phyloP scores from a whole-genome alignment of 345 rosid species.

The Citrus mangshanensis region DNA sequence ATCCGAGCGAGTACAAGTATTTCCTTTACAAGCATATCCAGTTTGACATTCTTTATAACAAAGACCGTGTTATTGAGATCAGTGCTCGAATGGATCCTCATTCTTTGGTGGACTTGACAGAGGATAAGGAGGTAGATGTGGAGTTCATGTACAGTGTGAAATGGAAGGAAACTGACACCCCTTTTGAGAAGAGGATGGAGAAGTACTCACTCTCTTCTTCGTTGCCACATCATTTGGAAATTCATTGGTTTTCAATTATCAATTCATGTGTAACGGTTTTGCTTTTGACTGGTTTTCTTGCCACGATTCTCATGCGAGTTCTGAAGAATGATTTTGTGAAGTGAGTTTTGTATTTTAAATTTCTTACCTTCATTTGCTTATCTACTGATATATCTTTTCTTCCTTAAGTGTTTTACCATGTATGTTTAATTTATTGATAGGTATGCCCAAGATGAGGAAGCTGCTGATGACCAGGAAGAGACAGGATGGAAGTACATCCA shows the following conservation, averaged over 20 bases:
- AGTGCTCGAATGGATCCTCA: constrained; percentile 70
- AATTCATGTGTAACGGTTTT: constrained; percentile 92
- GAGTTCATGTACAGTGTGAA: constrained; percentile 83
- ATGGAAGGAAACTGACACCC: constrained; percentile 84
- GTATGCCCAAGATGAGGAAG: constrained; percentile 84
- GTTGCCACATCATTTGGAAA: constrained; percentile 85
- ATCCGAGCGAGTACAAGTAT: constrained; percentile 60
- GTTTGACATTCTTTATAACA: constrained; percentile 67
- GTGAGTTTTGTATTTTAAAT: constrained; percentile 37
- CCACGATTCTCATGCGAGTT: constrained; percentile 88
- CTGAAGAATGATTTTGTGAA: constrained; percentile 88
- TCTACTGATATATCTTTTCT: neutral
- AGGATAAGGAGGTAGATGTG: constrained; percentile 71
- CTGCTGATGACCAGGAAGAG: constrained; percentile 88
- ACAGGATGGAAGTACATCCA: constrained; percentile 92
- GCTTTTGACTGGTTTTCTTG: constrained; percentile 86
- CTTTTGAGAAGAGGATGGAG: constrained; percentile 90
- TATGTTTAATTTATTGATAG: constrained; percentile 22
- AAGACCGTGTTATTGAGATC: constrained; percentile 75
- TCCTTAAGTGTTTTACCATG: neutral
- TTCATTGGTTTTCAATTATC: constrained; percentile 91
- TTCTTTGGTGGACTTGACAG: constrained; percentile 66
- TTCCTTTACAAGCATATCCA: constrained; percentile 75
- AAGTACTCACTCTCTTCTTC: constrained; percentile 84
- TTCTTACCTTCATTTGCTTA: neutral